phyloP scores from a whole-genome alignment of 306 rosid species.

The Datisca glomerata region DNA sequence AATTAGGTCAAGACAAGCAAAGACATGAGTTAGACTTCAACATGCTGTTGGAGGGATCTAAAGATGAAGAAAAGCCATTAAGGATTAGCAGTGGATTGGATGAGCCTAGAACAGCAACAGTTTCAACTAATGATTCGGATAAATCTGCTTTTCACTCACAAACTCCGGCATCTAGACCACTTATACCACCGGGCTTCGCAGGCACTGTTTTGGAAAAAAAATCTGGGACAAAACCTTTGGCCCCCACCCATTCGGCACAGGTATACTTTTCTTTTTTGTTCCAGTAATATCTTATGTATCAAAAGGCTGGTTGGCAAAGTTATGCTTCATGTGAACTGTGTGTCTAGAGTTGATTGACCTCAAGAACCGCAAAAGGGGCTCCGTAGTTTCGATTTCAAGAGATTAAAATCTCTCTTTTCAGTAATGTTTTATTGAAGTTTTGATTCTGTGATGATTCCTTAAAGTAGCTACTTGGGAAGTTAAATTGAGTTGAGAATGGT shows the following conservation, averaged over 20 bases:
- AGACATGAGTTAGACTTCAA: slow-evolving; percentile 42
- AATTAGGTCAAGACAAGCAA: slow-evolving; percentile 41
- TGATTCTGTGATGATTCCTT: too few relatives aligned
- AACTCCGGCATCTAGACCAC: slow-evolving; percentile 65
- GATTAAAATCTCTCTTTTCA: too few relatives aligned
- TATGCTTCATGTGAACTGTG: too few relatives aligned
- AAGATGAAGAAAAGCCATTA: slow-evolving; percentile 32
- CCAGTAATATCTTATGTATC: neutral
- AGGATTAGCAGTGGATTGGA: slow-evolving; percentile 33
- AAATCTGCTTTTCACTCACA: slow-evolving; percentile 39
- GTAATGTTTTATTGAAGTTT: too few relatives aligned
- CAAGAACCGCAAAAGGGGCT: too few relatives aligned
- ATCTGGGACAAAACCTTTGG: slow-evolving; percentile 31
- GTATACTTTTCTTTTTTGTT: slow-evolving; percentile 24
- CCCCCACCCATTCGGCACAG: slow-evolving; percentile 33
- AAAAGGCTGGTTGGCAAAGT: neutral
- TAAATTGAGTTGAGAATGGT: too few relatives aligned
- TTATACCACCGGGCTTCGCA: slow-evolving; percentile 89
- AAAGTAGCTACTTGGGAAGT: too few relatives aligned
- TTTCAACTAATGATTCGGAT: slow-evolving; percentile 43
- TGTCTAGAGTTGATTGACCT: neutral
- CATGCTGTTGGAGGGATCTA: slow-evolving; percentile 35
- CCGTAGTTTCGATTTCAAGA: too few relatives aligned
- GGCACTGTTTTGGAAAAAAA: slow-evolving; percentile 45
- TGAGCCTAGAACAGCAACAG: slow-evolving; percentile 24